phyloP scores from a whole-genome alignment of 352 stramenopile genomes.

The Phytophthora pseudosyringae region DNA sequence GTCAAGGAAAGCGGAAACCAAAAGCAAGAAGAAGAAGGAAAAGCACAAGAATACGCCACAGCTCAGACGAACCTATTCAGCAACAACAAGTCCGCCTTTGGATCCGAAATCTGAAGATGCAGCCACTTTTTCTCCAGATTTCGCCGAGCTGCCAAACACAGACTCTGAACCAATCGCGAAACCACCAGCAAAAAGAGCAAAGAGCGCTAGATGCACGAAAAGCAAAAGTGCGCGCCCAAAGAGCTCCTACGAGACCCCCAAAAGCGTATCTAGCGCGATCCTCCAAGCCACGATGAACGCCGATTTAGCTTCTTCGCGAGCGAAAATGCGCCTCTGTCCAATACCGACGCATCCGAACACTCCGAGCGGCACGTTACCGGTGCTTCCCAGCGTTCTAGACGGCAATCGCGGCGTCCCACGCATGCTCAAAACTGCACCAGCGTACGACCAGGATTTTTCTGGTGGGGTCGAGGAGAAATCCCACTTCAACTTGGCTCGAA shows the following conservation, averaged over 20 bases:
- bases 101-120: slow-evolving; percentile 17
- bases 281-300: slow-evolving; percentile 22
- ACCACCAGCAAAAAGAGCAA: not conserved
- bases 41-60: slow-evolving; percentile 28
- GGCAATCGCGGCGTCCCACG: slow-evolving; percentile 13
- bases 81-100: not conserved
- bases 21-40: slow-evolving; percentile 36
- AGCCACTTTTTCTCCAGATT: not conserved
- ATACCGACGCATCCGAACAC: slow-evolving; percentile 12
- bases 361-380: slow-evolving; percentile 4
- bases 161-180: slow-evolving; percentile 3
- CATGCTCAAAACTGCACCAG: slow-evolving; percentile 30
- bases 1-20: slow-evolving; percentile 37
- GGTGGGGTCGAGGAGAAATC: slow-evolving; percentile 5
- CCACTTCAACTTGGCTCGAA: slow-evolving; percentile 26
- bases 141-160: not conserved
- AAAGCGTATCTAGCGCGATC: slow-evolving; percentile 24
- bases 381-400: slow-evolving; percentile 33
- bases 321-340: slow-evolving; percentile 8
- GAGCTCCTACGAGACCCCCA: slow-evolving; percentile 17
- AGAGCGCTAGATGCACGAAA: slow-evolving; percentile 7
- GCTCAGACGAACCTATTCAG: slow-evolving; percentile 9
- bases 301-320: slow-evolving; percentile 6
- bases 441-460: slow-evolving; percentile 13
- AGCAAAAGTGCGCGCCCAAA: slow-evolving; percentile 10